Base-by-base conservation (phyloP, 1,139 yeast genomes). In the Pneumocystis murina region DNA sequence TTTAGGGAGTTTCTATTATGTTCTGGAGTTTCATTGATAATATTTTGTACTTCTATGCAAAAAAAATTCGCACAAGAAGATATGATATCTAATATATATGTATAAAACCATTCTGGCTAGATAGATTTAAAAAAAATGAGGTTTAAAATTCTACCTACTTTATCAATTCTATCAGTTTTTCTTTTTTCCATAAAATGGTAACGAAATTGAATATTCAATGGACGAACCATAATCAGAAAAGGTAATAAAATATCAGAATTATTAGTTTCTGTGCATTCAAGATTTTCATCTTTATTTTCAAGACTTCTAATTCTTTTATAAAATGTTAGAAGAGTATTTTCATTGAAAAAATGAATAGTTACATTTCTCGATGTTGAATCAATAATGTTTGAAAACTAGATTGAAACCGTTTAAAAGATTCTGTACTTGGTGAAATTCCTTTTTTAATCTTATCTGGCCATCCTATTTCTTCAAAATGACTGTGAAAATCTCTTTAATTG, bases 51-150 rank as follows among this genome's bases (percentile, higher is more conserved):
- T 20, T 72, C 64, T n/a, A 74, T 73, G 63, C 76, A 75, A 66
- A 84, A 70, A 61, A 76, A 70, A 33, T 74, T 69, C 55, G 75
- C 65, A 24, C 20, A 68, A 82, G 77, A 61, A 80, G 78, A 17
- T 76, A 76, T 28, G 87, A 68, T 64, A 83, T 81, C 20, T 79
- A 78, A 65, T 80, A 78, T 28, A 82, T 72, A 69, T 81, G 87
- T 39, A 76, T 77, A 79, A n/a, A 85, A 82, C 85, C 91, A 85
- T 72, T 88, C 95, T 0, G 95, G 95, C 70, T 67, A 57, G 30
- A 33, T 17, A n/a, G 30, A 17, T 24, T 57, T 36, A 33, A 61
- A 60, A 55, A 16, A 17, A 35, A 61, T 12, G 5, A 7, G 35
- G 33, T 14, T 16, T 35, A n/a, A 3, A 16, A 38, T 65, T 17